Percentiles rank a stretch among this genome's conserved stretches.
Evolutionary conservation across 805 yeast species (phyloP).

Genomic region (Candida ascalaphidarum): DNA sequence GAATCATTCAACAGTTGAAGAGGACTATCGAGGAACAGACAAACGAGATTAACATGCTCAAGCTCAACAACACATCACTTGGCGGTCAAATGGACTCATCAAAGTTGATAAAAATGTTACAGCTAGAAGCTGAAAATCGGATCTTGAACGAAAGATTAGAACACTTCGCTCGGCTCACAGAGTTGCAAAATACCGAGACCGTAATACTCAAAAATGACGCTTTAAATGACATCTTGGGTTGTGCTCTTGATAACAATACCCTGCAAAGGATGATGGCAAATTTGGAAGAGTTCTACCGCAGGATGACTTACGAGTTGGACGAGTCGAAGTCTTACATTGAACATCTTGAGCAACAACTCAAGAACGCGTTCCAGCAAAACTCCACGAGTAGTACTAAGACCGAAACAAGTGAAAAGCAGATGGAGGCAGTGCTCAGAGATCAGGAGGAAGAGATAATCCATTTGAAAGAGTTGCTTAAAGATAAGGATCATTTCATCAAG

Average conservation of each 20-base stretch:
- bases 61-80: constrained; percentile 3
- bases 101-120: constrained; percentile 6
- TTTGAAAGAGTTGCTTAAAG: constrained; percentile 51
- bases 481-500: constrained; percentile 72
- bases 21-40: constrained; percentile 56
- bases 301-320: constrained; percentile 43
- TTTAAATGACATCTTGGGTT: constrained; percentile 47
- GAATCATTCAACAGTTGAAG: constrained; percentile 45
- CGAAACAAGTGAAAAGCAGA: constrained; percentile 3
- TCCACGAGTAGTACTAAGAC: too few relatives aligned
- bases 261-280: constrained; percentile 37
- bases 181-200: constrained; percentile 48
- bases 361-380: constrained; percentile 12
- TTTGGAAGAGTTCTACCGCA: constrained; percentile 40
- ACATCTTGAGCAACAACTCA: constrained; percentile 50
- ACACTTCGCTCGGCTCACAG: constrained; percentile 58
- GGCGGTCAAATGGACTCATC: constrained; percentile 1
- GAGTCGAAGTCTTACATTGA: constrained; percentile 52
- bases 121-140: constrained; percentile 52
- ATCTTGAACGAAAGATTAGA: constrained; percentile 60
- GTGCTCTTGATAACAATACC: constrained; percentile 23
- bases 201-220: constrained; percentile 52
- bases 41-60: constrained; percentile 38
- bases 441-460: constrained; percentile 62
- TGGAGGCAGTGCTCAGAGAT: constrained; percentile 37